A percentile compares a stretch with the other conserved stretches of the same genome.
phyloP scores from a whole-genome alignment of 257 asterid genomes.

The Penstemon eatonii region DNA sequence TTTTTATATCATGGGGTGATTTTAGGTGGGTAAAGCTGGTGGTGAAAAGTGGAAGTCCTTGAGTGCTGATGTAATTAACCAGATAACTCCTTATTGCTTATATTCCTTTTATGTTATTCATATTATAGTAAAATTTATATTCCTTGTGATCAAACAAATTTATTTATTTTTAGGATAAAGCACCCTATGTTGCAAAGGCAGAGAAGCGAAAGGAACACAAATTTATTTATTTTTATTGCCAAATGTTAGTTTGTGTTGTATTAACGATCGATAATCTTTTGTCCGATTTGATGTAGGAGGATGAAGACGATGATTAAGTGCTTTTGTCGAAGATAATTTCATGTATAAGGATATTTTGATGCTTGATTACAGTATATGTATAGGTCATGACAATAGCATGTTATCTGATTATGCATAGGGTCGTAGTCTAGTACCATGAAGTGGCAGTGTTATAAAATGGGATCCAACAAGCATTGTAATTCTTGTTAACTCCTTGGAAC shows the following conservation, averaged over 20 bases:
- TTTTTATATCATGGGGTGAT: not conserved
- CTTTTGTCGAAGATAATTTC: not conserved
- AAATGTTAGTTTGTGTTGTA: too few relatives aligned
- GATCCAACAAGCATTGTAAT: conserved; percentile 24
- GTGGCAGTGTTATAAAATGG: conserved; percentile 26
- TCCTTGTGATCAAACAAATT: too few relatives aligned
- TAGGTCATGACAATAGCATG: conserved; percentile 25
- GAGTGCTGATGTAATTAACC: conserved; percentile 43
- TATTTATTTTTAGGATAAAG: conserved; percentile 50
- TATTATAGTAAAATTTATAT: too few relatives aligned
- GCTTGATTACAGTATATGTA: conserved; percentile 22
- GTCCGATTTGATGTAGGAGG: conserved; percentile 43
- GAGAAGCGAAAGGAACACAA: conserved; percentile 67
- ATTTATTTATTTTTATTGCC: too few relatives aligned
- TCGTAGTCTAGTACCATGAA: conserved; percentile 20
- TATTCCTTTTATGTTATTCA: too few relatives aligned
- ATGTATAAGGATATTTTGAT: not conserved
- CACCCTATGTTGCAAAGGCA: conserved; percentile 52
- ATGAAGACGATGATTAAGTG: conserved; percentile 50
- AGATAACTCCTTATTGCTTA: not conserved
- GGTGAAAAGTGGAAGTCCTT: conserved; percentile 68
- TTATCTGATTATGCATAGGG: conserved; percentile 26
- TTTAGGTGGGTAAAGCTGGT: conserved; percentile 73
- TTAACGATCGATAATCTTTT: not conserved
- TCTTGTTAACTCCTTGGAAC: conserved; percentile 14